Conservation (phyloP, 129 eudicot genomes). For the Escallonia herrerae region DNA sequence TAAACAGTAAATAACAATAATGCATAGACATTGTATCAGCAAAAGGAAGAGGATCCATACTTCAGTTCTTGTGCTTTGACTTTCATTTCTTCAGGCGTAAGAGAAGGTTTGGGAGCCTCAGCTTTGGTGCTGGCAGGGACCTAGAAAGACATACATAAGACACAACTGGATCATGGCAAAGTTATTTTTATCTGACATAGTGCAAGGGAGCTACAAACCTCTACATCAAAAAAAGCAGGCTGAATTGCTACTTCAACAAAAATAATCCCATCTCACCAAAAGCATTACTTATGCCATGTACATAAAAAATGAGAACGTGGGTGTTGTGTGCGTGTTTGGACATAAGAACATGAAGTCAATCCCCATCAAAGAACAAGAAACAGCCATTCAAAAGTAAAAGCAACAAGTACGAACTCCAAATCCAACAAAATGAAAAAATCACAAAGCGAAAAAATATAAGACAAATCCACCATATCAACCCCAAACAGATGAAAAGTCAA, state of each 20-base stretch:
- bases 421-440: too few relatives aligned
- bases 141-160: slow-evolving; percentile 22
- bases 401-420: too few relatives aligned
- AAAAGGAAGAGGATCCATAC: slow-evolving; percentile 23
- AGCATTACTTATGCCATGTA: too few relatives aligned
- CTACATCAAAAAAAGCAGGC: neutral
- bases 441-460: too few relatives aligned
- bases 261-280: too few relatives aligned
- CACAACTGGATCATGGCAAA: neutral
- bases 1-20: neutral
- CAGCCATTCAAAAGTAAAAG: too few relatives aligned
- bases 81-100: slow-evolving; percentile 77
- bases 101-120: slow-evolving; percentile 63
- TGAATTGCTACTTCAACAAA: neutral
- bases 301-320: too few relatives aligned
- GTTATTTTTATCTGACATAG: neutral
- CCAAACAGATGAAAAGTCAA: too few relatives aligned
- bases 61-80: slow-evolving; percentile 65
- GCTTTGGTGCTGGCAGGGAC: slow-evolving; percentile 58
- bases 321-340: too few relatives aligned
- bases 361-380: too few relatives aligned
- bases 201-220: neutral
- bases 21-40: neutral
- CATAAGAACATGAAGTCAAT: too few relatives aligned
- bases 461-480: too few relatives aligned